These are phyloP conservation scores for Cruciata laevipes DNA, from an alignment of 257 asterid genomes.

Conservation along the genomic window DNA sequence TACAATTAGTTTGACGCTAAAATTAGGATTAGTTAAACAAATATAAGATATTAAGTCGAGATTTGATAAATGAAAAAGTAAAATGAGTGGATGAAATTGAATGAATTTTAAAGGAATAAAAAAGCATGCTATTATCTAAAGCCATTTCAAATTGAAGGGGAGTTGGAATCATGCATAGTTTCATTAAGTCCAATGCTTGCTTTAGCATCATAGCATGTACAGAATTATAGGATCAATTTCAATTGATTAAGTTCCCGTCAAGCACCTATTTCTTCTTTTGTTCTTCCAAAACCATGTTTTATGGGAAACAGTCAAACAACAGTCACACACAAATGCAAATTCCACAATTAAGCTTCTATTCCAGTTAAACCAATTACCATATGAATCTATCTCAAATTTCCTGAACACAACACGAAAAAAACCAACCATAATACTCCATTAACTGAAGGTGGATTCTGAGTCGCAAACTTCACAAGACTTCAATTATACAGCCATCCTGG, in stretches of 20 bases:
- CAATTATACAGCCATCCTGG: background rate
- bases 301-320: background rate
- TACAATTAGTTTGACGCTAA: too few relatives aligned
- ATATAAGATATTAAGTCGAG: background rate
- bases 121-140: background rate
- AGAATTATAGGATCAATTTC: too few relatives aligned
- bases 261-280: too few relatives aligned
- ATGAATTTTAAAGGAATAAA: background rate
- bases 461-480: constrained; percentile 6
- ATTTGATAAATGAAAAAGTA: background rate
- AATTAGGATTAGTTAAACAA: too few relatives aligned
- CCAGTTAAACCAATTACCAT: background rate
- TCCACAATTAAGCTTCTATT: background rate
- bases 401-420: background rate
- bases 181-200: too few relatives aligned
- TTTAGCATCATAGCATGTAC: too few relatives aligned
- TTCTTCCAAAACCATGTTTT: too few relatives aligned
- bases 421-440: background rate
- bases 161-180: background rate
- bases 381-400: background rate
- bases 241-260: too few relatives aligned
- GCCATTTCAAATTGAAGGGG: background rate
- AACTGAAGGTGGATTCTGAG: background rate
- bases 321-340: too few relatives aligned
- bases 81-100: background rate